These are phyloP conservation scores for Trametes cingulata DNA, from an alignment of 768 basidiomycete genomes.

Conservation along the genomic window DNA sequence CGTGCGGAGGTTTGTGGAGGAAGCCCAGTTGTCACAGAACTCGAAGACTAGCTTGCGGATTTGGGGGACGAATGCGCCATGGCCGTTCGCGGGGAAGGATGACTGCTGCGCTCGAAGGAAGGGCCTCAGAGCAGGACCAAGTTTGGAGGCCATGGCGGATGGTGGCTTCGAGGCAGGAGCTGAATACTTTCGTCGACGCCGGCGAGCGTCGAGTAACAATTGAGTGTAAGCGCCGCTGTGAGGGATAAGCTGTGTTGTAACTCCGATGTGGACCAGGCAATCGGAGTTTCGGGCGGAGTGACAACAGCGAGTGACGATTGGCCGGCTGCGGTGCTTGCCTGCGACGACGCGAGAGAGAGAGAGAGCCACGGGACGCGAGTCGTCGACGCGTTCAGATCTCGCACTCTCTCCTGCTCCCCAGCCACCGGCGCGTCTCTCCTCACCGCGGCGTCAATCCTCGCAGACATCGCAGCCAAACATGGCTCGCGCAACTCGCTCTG, in stretches of 20 bases:
- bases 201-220: neutral
- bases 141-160: constrained; percentile 37
- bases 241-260: neutral
- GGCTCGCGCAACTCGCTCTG: constrained; percentile 77
- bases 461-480: constrained; percentile 38
- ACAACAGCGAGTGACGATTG: neutral
- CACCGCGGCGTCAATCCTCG: constrained; percentile 19
- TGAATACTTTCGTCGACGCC: neutral
- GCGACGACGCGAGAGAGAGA: constrained; percentile 24
- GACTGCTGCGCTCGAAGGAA: constrained; percentile 49
- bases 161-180: neutral
- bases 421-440: constrained; percentile 38
- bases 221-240: constrained; percentile 1
- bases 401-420: constrained; percentile 17
- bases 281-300: constrained; percentile 23
- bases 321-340: neutral
- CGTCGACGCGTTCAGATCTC: constrained; percentile 24
- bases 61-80: constrained; percentile 69
- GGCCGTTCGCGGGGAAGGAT: constrained; percentile 73
- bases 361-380: constrained; percentile 31
- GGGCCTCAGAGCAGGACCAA: constrained; percentile 34
- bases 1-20: constrained; percentile 68
- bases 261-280: constrained; percentile 6
- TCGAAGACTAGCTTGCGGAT: constrained; percentile 88
- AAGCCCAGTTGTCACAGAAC: constrained; percentile 82